A percentile compares a stretch with the other conserved stretches of the same genome.
phyloP scores from a whole-genome alignment of 805 yeast genomes.

The Zygosaccharomyces rouxii region DNA sequence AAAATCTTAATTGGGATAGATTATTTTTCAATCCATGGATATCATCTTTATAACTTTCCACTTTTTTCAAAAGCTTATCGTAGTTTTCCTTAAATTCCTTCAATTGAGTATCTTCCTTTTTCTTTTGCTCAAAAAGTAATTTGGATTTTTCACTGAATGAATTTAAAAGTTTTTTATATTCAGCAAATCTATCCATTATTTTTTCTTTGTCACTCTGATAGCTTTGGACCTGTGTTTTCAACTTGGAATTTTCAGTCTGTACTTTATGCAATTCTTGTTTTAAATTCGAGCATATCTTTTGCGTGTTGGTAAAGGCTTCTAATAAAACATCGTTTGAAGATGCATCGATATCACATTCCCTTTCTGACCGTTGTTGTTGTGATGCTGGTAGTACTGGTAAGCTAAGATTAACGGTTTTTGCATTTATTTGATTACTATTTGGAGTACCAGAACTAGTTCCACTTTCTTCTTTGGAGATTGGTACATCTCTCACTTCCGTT shows the following conservation, averaged over 20 bases:
- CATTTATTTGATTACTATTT: constrained; percentile 3
- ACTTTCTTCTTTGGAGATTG: neutral
- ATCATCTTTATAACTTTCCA: constrained; percentile 24
- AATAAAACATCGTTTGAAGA: constrained; percentile 37
- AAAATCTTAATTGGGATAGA: constrained; percentile 26
- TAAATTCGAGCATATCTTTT: constrained; percentile 34
- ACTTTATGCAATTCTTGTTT: constrained; percentile 33
- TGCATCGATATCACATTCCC: constrained; percentile 11
- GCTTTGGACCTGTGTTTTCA: constrained; percentile 23
- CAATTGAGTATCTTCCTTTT: constrained; percentile 20
- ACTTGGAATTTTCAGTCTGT: constrained; percentile 26
- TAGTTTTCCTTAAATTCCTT: constrained; percentile 26
- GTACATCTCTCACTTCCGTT: constrained; percentile 38
- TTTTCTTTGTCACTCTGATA: constrained; percentile 24
- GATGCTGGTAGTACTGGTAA: neutral
- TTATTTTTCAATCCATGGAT: constrained; percentile 20
- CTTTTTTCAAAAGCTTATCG: constrained; percentile 13
- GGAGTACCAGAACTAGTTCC: neutral
- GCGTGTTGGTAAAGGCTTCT: constrained; percentile 40
- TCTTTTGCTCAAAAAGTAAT: constrained; percentile 25
- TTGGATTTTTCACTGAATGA: constrained; percentile 23
- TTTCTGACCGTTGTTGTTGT: neutral
- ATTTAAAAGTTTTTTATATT: constrained; percentile 22
- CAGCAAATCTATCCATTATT: constrained; percentile 22
- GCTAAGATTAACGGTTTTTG: neutral